phyloP scores from a whole-genome alignment of 345 rosid species.

The Boechera divaricarpa region DNA sequence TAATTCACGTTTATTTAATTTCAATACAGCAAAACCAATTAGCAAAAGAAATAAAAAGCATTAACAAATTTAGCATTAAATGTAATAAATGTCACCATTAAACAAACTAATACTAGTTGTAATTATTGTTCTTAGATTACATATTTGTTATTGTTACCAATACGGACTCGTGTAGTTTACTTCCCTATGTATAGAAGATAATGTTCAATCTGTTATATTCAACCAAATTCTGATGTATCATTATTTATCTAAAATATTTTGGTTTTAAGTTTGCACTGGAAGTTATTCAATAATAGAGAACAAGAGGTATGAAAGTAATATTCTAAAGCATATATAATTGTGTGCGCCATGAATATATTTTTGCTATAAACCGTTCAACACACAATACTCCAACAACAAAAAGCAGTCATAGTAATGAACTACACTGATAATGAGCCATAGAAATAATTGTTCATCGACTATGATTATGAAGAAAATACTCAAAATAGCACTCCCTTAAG shows the following conservation, averaged over 20 bases:
- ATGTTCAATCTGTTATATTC: not conserved
- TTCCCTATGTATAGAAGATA: not conserved
- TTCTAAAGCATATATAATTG: conserved; percentile 19
- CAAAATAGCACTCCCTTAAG: not conserved
- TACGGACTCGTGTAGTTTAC: not conserved
- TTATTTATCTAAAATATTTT: not conserved
- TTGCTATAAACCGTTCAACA: conserved; percentile 23
- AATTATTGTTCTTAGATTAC: not conserved
- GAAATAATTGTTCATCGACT: conserved; percentile 2
- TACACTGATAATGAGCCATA: conserved; percentile 1
- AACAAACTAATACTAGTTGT: too few relatives aligned
- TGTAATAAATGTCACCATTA: not conserved
- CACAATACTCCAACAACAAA: conserved; percentile 18
- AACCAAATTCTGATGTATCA: too few relatives aligned
- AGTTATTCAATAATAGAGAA: not conserved
- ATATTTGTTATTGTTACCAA: not conserved
- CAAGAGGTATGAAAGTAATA: not conserved
- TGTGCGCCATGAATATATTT: conserved; percentile 27
- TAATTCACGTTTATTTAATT: too few relatives aligned
- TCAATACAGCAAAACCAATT: too few relatives aligned
- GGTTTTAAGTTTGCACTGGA: conserved; percentile 8
- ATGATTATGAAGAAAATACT: conserved; percentile 3
- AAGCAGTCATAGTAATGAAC: conserved; percentile 7
- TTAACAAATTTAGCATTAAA: too few relatives aligned
- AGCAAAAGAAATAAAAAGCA: too few relatives aligned